Evolutionary conservation across 805 yeast genomes (phyloP), one percentile per base, ranked within the genome.

Genomic region (Wickerhamomyces mucosus): DNA sequence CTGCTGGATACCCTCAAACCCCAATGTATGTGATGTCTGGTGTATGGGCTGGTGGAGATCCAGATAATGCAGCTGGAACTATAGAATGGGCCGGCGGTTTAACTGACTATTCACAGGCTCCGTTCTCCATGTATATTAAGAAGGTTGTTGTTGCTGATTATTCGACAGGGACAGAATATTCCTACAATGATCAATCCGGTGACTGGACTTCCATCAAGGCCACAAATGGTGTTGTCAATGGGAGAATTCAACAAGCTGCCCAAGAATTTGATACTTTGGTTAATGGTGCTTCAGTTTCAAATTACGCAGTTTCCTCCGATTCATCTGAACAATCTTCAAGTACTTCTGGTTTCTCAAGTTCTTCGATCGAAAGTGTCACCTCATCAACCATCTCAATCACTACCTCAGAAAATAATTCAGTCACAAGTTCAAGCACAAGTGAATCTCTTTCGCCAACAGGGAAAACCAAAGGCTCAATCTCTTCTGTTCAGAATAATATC

Each of bases 1-100:
- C 71, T 13, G 67, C 73, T 48, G 94, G 94, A 5, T 88, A 71
- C 55, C 96, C 96, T 26, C 95, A 86, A 59, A 62, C 85, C n/a
- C 96, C 96, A 29, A 83, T 86, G 88, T 67, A 61, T 41, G 51
- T 80, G 10, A 66, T 61, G 50, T 61, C 72, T 39, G 89, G 92
- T 41, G 58, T 75, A 20, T 80, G 92, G 89, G 86, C 86, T 4
- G 89, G 88, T 46, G 92, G 92, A 51, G 86, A 79, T 53, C 60
- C 80, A 18, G 43, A 60, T 17, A 78, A 78, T 45, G 60, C 65
- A 6, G 60, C 61, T 23, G 89, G 89, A 30, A 78, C 88, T 2
- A 78, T 80, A 35, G 73, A 72, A 46, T 80, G 92, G 92, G 85
- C 89, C 4, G 89, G 89, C 36, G 94, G 94, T 35, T 36, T 43